Evolutionary conservation across 225 moss, liverwort and hornwort genomes (phyloP).

Genomic region (Climacium dendroides): DNA sequence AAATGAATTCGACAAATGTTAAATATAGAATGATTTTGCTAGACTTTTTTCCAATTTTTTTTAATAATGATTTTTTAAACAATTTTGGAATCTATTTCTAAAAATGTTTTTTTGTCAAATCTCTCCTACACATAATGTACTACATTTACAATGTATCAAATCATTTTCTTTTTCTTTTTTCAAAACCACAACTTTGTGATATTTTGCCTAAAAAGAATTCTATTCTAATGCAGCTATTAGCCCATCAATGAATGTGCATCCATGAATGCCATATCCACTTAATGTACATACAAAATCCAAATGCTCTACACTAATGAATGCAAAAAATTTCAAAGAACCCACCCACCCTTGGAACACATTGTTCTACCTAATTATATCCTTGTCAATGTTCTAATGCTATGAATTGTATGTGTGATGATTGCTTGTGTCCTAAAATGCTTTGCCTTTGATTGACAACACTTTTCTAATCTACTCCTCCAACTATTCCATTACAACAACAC

Average conservation of each 20-base stretch:
- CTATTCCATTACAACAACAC: background rate
- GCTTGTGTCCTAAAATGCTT: background rate
- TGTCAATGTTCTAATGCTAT: too few relatives aligned
- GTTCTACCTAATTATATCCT: too few relatives aligned
- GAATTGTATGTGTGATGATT: background rate
- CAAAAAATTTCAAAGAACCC: accelerated
- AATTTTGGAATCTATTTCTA: too few relatives aligned
- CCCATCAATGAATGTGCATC: background rate
- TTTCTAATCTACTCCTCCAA: background rate
- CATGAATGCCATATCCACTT: too few relatives aligned
- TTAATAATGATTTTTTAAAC: too few relatives aligned
- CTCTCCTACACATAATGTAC: accelerated
- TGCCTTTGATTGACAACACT: background rate
- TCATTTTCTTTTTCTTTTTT: background rate
- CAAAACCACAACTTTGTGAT: background rate
- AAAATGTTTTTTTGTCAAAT: background rate
- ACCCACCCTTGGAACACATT: accelerated
- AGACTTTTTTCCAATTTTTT: too few relatives aligned
- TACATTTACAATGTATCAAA: background rate
- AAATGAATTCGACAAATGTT: too few relatives aligned
- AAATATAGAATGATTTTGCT: too few relatives aligned
- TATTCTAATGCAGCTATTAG: background rate
- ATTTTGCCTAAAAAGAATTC: background rate
- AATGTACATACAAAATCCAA: background rate
- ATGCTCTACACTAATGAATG: background rate